These are phyloP conservation scores for Coprinopsis marcescibilis DNA, from an alignment of 768 basidiomycete species.

Conservation along the genomic window DNA sequence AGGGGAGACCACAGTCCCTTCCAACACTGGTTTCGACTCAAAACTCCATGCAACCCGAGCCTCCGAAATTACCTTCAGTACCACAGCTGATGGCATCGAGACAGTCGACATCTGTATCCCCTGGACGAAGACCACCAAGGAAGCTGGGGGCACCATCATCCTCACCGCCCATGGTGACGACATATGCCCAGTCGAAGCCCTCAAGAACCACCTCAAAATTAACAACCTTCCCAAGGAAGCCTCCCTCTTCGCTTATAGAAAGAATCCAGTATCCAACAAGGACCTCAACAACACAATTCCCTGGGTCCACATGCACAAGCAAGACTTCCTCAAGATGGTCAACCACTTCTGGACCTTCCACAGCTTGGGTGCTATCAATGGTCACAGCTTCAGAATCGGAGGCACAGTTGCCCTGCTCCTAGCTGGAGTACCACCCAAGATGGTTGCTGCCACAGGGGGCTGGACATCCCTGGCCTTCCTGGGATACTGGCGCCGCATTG, in stretches of 20 bases:
- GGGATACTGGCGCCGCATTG: conserved; percentile 3
- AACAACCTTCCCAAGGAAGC: not conserved
- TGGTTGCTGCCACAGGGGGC: conserved; percentile 8
- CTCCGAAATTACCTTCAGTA: not conserved
- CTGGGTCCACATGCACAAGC: not conserved
- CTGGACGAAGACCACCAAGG: conserved; percentile 26
- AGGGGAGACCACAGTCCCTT: conserved; percentile 21
- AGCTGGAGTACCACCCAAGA: conserved; percentile 5
- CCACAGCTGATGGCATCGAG: not conserved
- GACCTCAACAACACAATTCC: too few relatives aligned
- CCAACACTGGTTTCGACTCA: not conserved
- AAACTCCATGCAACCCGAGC: not conserved
- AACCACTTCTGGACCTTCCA: not conserved
- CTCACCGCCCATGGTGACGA: conserved; percentile 10
- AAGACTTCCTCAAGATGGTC: not conserved
- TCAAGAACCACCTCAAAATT: conserved; percentile 7
- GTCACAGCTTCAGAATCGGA: conserved; percentile 10
- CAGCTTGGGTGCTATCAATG: not conserved
- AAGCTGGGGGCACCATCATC: conserved; percentile 11
- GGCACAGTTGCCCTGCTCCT: conserved; percentile 3
- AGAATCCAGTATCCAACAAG: too few relatives aligned
- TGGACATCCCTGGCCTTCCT: conserved; percentile 12
- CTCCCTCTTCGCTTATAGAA: conserved; percentile 7
- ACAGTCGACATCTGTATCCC: conserved; percentile 20
- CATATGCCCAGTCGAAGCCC: conserved; percentile 11